These are phyloP conservation scores for Coniochaeta prunicola DNA, from an alignment of 2,329 filamentous ascomycete species.

Conservation along the genomic window DNA sequence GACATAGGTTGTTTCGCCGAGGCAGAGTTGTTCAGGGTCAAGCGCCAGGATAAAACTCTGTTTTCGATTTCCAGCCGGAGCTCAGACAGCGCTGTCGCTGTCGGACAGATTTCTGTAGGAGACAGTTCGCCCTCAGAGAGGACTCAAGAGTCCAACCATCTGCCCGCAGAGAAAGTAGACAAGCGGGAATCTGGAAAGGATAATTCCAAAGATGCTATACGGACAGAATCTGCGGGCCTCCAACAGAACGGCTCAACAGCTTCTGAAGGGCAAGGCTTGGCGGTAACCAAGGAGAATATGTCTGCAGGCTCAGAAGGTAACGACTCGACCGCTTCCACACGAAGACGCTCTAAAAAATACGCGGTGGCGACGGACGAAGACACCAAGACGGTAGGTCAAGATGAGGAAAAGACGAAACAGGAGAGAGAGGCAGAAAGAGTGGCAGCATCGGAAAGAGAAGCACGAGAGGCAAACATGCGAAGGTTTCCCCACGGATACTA, in stretches of 20 bases:
- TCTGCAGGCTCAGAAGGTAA: background rate
- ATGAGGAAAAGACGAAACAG: background rate
- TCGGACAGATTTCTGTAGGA: background rate
- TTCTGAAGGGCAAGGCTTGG: too few species aligned
- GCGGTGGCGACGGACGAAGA: background rate
- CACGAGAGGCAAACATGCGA: background rate
- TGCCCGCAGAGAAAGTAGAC: too few species aligned
- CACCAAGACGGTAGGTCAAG: background rate
- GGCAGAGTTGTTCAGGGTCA: background rate
- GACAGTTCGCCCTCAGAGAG: too few species aligned
- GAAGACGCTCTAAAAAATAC: background rate
- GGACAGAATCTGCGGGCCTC: too few species aligned
- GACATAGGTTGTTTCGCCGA: background rate
- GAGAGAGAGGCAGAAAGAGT: background rate
- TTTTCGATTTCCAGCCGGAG: background rate
- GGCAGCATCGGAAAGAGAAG: background rate
- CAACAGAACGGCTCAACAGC: too few species aligned
- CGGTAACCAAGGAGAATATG: too few species aligned
- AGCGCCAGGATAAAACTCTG: background rate
- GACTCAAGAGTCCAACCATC: too few species aligned
- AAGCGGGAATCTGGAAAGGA: too few species aligned
- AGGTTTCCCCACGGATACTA: background rate
- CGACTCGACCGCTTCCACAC: background rate
- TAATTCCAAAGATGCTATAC: too few species aligned
- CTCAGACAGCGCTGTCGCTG: background rate